Percentiles rank a stretch among this genome's conserved stretches.
Conservation (phyloP, 768 basidiomycete genomes). For the Tylopilus cervinicoccineus region DNA sequence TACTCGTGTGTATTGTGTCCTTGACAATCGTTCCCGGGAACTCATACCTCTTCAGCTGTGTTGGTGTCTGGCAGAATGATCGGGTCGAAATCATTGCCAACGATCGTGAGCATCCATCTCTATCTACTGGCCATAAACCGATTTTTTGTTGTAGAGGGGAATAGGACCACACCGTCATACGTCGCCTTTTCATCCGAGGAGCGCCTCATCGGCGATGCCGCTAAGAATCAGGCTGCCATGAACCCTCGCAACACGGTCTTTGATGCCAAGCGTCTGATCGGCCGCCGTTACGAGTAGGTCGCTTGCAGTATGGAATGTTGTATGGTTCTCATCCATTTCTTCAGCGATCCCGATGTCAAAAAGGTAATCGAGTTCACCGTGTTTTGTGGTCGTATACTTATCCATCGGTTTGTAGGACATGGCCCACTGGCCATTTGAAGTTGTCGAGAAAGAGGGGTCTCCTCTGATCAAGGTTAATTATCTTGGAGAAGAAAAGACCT, state of each 20-base stretch:
- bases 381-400: not conserved
- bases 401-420: constrained; percentile 61
- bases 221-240: constrained; percentile 99
- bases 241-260: constrained; percentile 99
- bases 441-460: constrained; percentile 94
- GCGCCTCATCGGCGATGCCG: constrained; percentile 98
- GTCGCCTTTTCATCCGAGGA: constrained; percentile 97
- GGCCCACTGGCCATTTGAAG: constrained; percentile 96
- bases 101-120: constrained; percentile 61
- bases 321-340: constrained; percentile 3
- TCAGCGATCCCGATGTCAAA: constrained; percentile 90
- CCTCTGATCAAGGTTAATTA: constrained; percentile 96
- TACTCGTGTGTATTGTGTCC: constrained; percentile 67
- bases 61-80: constrained; percentile 99
- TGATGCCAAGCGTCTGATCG: constrained; percentile 98
- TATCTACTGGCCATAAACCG: not conserved
- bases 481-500: constrained; percentile 90
- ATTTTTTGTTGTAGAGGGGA: constrained; percentile 65
- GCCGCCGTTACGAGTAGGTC: constrained; percentile 89
- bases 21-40: constrained; percentile 19
- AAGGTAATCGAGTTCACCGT: constrained; percentile 42
- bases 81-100: constrained; percentile 99
- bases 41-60: constrained; percentile 59
- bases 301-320: not conserved
- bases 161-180: constrained; percentile 98